A percentile compares a stretch with the other conserved stretches of the same genome.
phyloP scores from a whole-genome alignment of 2,329 filamentous ascomycete genomes.

The Plenodomus biglobosus region DNA sequence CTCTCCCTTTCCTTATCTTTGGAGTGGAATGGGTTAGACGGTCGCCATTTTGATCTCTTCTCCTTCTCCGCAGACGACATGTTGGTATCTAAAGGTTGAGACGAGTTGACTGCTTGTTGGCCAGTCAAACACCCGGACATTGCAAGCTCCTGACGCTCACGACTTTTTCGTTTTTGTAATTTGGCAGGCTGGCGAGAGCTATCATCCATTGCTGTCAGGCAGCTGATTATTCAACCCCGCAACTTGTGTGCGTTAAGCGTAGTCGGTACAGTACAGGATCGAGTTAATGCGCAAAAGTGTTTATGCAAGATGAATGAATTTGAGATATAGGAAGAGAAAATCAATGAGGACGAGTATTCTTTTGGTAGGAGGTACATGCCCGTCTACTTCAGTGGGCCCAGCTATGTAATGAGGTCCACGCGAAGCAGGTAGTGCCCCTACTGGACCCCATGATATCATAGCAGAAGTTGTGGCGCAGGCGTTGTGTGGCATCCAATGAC shows the following conservation, averaged over 20 bases:
- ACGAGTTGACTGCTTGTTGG: conserved; percentile 19
- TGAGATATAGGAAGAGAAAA: not conserved
- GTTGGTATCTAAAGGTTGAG: conserved; percentile 21
- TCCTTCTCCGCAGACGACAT: conserved; percentile 32
- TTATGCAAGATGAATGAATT: not conserved
- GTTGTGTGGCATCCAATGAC: conserved; percentile 27
- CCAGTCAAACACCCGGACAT: conserved; percentile 24
- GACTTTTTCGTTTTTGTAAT: conserved; percentile 37
- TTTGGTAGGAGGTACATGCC: not conserved
- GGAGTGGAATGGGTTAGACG: conserved; percentile 42
- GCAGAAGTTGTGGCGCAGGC: conserved; percentile 22
- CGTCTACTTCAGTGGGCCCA: conserved; percentile 1
- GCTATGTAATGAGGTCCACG: conserved; percentile 7
- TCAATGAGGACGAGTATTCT: not conserved
- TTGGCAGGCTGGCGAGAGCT: conserved; percentile 29
- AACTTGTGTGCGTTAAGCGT: not conserved
- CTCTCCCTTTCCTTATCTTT: conserved; percentile 33
- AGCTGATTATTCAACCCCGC: not conserved
- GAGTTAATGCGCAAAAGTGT: not conserved
- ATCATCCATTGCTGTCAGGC: conserved; percentile 18
- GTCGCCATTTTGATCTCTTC: conserved; percentile 42
- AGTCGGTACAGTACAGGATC: not conserved
- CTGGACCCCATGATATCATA: conserved; percentile 31
- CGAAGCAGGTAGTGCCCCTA: conserved; percentile 12
- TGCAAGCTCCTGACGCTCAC: conserved; percentile 33